A percentile compares a stretch with the other conserved stretches of the same genome.
Evolutionary conservation across 495 filamentous ascomycete genomes (phyloP).

Genomic region (Xylaria nigripes): DNA sequence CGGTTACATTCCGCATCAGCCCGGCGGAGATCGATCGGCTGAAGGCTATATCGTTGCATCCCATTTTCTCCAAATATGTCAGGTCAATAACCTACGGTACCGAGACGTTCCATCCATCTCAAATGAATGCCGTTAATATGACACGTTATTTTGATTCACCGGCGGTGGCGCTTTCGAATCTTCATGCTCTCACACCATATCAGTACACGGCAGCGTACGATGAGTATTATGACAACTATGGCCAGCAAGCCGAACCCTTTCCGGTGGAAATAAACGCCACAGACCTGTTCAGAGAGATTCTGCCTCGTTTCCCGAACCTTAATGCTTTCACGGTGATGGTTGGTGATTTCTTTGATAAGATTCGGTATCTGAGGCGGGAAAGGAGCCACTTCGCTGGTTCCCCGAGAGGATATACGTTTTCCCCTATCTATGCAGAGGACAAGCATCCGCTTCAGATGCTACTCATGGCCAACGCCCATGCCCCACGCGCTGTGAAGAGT

Average conservation of each 20-base stretch:
- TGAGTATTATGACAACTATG: not conserved
- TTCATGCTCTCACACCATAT: not conserved
- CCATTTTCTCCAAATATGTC: constrained; percentile 10
- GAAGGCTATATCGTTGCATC: constrained; percentile 1
- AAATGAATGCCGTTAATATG: no score
- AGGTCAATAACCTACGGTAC: constrained; percentile 9
- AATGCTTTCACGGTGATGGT: not conserved
- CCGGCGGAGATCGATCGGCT: not conserved
- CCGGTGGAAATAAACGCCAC: not conserved
- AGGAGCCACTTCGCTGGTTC: not conserved
- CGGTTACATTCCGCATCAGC: constrained; percentile 4
- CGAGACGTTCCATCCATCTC: not conserved
- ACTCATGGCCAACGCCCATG: not conserved
- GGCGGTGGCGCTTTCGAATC: no score
- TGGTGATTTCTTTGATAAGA: not conserved
- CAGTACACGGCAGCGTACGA: constrained; percentile 1
- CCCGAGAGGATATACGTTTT: not conserved
- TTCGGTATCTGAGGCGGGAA: not conserved
- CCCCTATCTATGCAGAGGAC: constrained; percentile 2
- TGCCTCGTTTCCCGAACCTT: constrained; percentile 5
- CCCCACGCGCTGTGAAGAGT: not conserved
- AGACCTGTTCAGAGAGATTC: not conserved
- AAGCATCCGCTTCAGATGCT: constrained; percentile 4
- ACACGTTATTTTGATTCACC: no score
- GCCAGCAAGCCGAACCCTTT: not conserved